Evolutionary conservation across 1,284 basidiomycete genomes (phyloP).

Genomic region (Serendipita sp.): DNA sequence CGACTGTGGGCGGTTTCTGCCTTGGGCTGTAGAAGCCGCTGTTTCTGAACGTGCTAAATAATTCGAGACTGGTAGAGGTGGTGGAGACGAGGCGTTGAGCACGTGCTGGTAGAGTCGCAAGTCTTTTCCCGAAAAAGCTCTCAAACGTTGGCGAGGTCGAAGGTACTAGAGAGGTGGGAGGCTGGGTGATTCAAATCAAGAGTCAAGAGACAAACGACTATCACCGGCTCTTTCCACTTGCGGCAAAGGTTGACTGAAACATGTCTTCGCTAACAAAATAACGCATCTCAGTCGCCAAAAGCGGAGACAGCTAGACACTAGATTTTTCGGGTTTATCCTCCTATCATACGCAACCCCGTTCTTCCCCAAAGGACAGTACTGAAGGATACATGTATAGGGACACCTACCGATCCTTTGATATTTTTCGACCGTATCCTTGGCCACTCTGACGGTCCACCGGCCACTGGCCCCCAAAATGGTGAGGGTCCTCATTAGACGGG

Average conservation of each 20-base stretch:
- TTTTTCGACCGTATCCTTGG: neutral
- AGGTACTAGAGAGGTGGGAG: neutral
- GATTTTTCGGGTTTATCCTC: neutral
- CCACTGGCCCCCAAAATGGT: neutral
- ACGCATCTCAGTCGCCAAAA: neutral
- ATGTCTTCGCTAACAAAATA: neutral
- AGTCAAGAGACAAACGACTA: neutral
- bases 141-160: neutral
- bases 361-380: neutral
- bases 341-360: neutral
- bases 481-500: neutral
- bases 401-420: neutral
- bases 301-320: neutral
- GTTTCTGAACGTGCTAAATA: neutral
- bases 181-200: neutral
- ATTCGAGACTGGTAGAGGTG: neutral
- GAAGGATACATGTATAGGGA: neutral
- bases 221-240: neutral
- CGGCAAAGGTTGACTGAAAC: neutral
- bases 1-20: neutral
- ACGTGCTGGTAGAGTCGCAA: neutral
- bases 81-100: neutral
- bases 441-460: too few relatives aligned
- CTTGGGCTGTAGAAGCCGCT: neutral
- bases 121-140: neutral